Base-by-base conservation (phyloP, 192 early-diverging fungal genomes). In the Coemansia sp. region DNA sequence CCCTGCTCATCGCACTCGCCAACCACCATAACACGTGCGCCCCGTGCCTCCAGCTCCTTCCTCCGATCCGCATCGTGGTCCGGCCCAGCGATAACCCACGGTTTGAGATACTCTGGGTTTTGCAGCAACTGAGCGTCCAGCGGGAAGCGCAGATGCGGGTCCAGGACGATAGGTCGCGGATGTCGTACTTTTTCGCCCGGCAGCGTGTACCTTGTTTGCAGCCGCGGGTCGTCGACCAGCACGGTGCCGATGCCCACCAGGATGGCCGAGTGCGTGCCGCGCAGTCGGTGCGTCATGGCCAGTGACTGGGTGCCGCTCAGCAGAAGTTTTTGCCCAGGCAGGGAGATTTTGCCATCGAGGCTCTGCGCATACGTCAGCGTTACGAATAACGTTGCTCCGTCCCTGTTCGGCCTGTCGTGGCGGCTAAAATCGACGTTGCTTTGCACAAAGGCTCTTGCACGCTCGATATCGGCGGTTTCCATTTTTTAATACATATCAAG, bases 361-460 rank as follows among this genome's bases (percentile, higher is more conserved):
- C 91, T 89, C 71, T 96, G 94, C 1, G 93, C 93, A 78, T 80
- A 96, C 3, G 94, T 96, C 44, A 96, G 76, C 0, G 92, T 95
- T 10, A 93, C 80, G 45, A 65, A 83, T 9, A 84, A 84, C 47
- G 37, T 30, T 2, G 27, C 7, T 7, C 27, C 34, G 43, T 17
- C 48, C 61, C 49, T 27, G 19, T 14, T 12, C 44, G 68, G 50
- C 44, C 27, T 51, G 55, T 12, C 8, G 50, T 7, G 22, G 22
- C 46, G 46, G 46, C 4, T 48, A 17, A 48, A 48, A 17, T 48
- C 46, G 8, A 48, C 23, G 4, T 21, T 24, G 22, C 46, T 12
- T 30, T 25, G 23, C 18, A 62, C 54, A 61, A 62, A 68, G 3
- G 50, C 39, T 13, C 25, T 47, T 43, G 65, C 63, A 18, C 61